Evolutionary conservation across 1,284 basidiomycete species (phyloP), one percentile per base, ranked within the genome.

Genomic region (Meripilus lineatus): DNA sequence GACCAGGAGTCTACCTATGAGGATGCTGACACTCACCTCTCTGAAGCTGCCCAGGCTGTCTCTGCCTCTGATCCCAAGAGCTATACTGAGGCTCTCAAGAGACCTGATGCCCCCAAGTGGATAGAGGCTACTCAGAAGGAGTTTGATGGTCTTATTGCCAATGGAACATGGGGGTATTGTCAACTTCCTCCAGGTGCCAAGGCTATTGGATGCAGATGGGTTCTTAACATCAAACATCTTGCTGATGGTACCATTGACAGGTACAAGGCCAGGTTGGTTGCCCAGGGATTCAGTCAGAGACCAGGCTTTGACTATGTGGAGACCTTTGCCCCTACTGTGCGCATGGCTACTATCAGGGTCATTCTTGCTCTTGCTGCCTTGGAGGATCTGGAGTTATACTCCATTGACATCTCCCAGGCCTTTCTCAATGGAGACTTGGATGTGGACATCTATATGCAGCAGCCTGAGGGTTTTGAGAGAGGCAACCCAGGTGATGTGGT

Each of bases 291-390:
- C 50, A 47, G 43, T 3, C 70, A 72, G 42, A 46, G 63, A 1
- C 60, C 55, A 18, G 69, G 72, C 0, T 40, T 58, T n/a, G 68
- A 75, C 46, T 72, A 65, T 50, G 51, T 54, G 1, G 61, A 69
- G 5, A 74, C 71, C 0, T 69, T 65, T 45, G 63, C 71, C n/a
- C 71, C 71, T 0, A 70, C 68, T 0, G 60, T 60, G 0, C 58
- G 61, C 1, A 56, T 66, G 42, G 55, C 66, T 33, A 66, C 68
- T 0, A 58, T 70, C 21, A 58, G 64, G 0, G 32, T 65, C 1
- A 40, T 75, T 0, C 50, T 70, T 1, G 54, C 68, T 10, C 50
- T 74, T 2, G 70, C 65, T 5, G 65, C 68, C 7, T 14, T 42
- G 2, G 37, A 56, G 0, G 58, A 63, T 34, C 69, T 68, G 59